Evolutionary conservation across 1,139 yeast species (phyloP), one percentile per base, ranked within the genome.

Genomic region (Blastobotrys raffinosifermentans): DNA sequence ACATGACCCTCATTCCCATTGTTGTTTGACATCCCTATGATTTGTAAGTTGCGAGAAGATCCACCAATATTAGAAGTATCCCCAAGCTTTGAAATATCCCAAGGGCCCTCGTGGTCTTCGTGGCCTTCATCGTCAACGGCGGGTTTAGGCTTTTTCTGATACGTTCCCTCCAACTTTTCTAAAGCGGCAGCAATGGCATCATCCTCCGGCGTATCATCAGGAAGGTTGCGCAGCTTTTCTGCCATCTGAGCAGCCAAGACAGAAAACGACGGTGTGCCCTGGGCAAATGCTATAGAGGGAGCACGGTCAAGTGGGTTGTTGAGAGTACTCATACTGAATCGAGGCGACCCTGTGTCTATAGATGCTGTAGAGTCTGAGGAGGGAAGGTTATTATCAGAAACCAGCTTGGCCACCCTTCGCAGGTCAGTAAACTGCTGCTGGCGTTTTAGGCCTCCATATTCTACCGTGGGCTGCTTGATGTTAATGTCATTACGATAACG

Each of bases 181-280:
- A 87, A 66, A 0, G 96, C 91, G 38, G 77, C 75, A 39, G 71
- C 73, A n/a, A 87, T 67, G 0, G 95, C 96, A 55, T 78, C 78
- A 19, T 74, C 79, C 26, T 70, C 75, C 32, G 73, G 66, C 1
- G 80, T 67, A 41, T 80, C 89, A 55, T 86, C 95, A 0, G 95
- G 89, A 33, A 86, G 78, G 2, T 81, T 80, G 1, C 91, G 89
- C 37, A 84, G 67, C 51, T 79, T 85, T 34, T 77, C 79, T 35
- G 82, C 72, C 2, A 77, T 80, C 37, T 68, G 68, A 38, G 69
- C 70, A 40, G 81, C 74, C 33, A 80, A 73, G 3, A 86, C 87
- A 0, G 83, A 81, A 42, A 51, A 49, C 13, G 54, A 53, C 26
- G 33, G n/a, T n/a, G n/a, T n/a, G n/a, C n/a, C n/a, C n/a, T n/a